Percentiles rank a stretch among this genome's conserved stretches.
Conservation (phyloP, 768 basidiomycete species). For the Mycena indigotica region DNA sequence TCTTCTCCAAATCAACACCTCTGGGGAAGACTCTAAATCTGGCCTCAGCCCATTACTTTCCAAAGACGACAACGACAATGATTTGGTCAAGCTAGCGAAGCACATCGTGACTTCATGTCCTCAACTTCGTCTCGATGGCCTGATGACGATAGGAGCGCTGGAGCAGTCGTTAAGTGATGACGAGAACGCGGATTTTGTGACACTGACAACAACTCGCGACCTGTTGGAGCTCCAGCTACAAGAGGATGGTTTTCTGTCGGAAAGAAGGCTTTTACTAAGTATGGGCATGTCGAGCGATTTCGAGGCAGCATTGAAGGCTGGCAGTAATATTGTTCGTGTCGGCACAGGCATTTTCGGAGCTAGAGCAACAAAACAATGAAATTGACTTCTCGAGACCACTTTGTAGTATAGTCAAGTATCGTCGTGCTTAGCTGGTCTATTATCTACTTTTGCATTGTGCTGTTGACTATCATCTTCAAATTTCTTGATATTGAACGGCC, state of each 20-base stretch:
- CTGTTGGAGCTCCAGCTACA: conserved; percentile 39
- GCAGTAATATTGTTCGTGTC: conserved; percentile 87
- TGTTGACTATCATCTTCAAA: neutral
- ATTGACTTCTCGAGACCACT: neutral
- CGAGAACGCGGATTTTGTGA: conserved; percentile 72
- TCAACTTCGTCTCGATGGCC: conserved; percentile 71
- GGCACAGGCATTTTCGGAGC: conserved; percentile 89
- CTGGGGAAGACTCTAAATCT: conserved; percentile 88
- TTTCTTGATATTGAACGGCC: neutral
- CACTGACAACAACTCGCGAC: conserved; percentile 64
- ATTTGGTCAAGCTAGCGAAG: conserved; percentile 65
- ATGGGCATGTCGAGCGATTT: conserved; percentile 89
- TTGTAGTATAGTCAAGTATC: too few species aligned
- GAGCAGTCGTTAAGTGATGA: conserved; percentile 62
- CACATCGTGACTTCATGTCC: conserved; percentile 77
- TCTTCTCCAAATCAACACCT: conserved; percentile 93
- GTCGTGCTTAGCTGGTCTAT: too few species aligned
- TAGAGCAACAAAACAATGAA: conserved; percentile 54
- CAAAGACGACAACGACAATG: conserved; percentile 41
- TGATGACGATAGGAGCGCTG: conserved; percentile 96
- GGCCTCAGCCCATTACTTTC: conserved; percentile 67
- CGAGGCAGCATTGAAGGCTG: conserved; percentile 76
- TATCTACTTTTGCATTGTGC: too few species aligned
- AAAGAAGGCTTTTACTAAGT: conserved; percentile 57
- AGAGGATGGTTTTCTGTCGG: conserved; percentile 42